Evolutionary conservation across 257 asterid species (phyloP), one percentile per base, ranked within the genome.

Genomic region (Primulina tabacum): DNA sequence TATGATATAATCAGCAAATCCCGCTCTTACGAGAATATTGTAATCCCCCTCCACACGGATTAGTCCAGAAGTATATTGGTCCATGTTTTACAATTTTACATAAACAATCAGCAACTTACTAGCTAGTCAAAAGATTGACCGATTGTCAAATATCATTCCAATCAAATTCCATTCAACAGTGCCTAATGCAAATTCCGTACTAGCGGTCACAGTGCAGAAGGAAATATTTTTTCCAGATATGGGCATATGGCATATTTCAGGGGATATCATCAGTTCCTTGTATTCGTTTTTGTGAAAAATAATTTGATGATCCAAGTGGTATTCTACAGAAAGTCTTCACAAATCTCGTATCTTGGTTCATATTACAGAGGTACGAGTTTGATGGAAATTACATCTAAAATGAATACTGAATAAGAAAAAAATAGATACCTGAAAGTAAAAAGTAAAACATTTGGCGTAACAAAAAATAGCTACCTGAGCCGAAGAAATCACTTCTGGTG

Each of bases 401-500:
- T 14, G 8, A 50, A 14, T 5, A 50, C 8, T 50, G 21, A 17
- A 50, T 5, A 43, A 43, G 53, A 43, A 43, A 43, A 43, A 43
- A 6, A 12, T 12, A 0, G 3, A 43, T 0, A 8, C 4, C 14
- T 38, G 17, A 11, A 14, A 43, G 14, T 4, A 4, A 43, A 43
- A 14, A 4, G 6, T 11, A 12, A 12, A 43, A 1, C 2, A 24
- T 61, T 60, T n/a, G 16, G 77, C n/a, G 67, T 34, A 65, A 18
- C 64, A 30, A 20, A 68, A 62, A 32, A 33, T 2, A 37, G 66
- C 67, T 79, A 94, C 99, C 97, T 91, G 96, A 82, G 93, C 97
- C 65, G 97, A 78, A 75, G 97, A 86, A 76, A 94, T 81, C 67
- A 91, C 92, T 71, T 88, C 87, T 5, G 97, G 95, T 32, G 99